These are phyloP conservation scores for Penicillium sp. DNA, from an alignment of 2,329 filamentous ascomycete genomes.

Conservation along the genomic window DNA sequence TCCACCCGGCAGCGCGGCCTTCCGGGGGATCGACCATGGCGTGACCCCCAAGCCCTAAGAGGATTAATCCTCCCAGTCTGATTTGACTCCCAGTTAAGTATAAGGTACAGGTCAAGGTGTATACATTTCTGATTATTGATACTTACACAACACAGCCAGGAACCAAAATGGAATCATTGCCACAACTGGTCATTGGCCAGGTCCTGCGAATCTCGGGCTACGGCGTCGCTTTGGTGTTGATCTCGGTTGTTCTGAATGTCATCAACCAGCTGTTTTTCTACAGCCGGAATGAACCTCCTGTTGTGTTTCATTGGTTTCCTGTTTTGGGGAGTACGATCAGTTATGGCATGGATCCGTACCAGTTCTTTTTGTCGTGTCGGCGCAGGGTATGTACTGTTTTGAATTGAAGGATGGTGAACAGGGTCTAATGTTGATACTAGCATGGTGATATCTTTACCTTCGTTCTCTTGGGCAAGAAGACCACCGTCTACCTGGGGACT, in stretches of 20 bases:
- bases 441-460: conserved; percentile 93
- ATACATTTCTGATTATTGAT: not conserved
- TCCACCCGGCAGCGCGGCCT: conserved; percentile 14
- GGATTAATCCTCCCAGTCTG: conserved; percentile 30
- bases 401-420: not conserved
- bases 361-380: conserved; percentile 76
- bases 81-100: conserved; percentile 23
- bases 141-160: not conserved
- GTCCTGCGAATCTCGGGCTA: conserved; percentile 25
- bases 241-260: conserved; percentile 75
- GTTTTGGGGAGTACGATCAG: conserved; percentile 52
- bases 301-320: conserved; percentile 83
- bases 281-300: conserved; percentile 76
- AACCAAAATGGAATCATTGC: conserved; percentile 25
- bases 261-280: conserved; percentile 74
- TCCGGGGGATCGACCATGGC: conserved; percentile 25
- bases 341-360: conserved; percentile 67
- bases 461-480: conserved; percentile 83
- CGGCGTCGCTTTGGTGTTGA: conserved; percentile 51
- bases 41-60: conserved; percentile 23
- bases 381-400: conserved; percentile 66
- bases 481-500: conserved; percentile 81
- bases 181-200: conserved; percentile 24
- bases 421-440: conserved; percentile 50
- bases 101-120: not conserved